Percentiles rank a stretch among this genome's conserved stretches.
These are phyloP conservation scores for Sporobolomyces phaffii DNA, from an alignment of 768 basidiomycete genomes.

Conservation along the genomic window DNA sequence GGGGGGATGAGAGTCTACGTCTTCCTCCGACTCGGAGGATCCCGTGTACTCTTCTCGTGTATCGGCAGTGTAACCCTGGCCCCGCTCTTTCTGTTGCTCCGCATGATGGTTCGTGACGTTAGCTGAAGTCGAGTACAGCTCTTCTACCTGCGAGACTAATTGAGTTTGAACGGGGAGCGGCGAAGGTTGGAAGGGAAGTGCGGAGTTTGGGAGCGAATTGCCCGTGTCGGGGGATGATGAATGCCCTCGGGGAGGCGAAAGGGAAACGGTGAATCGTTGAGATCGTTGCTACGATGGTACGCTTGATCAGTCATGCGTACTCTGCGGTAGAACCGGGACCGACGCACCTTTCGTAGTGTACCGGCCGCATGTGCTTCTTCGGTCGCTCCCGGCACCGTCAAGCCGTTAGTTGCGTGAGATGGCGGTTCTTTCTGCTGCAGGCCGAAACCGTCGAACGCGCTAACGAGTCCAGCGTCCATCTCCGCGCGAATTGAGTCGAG, in stretches of 20 bases:
- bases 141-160: background rate
- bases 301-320: background rate
- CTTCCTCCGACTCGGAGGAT: background rate
- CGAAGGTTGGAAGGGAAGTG: background rate
- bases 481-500: too few species aligned
- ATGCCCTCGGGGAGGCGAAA: background rate
- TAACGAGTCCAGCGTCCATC: background rate
- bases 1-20: too few species aligned
- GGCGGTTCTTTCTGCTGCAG: background rate
- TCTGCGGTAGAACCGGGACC: background rate
- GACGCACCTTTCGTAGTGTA: background rate
- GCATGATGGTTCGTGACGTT: background rate
- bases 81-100: background rate
- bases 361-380: background rate
- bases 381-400: background rate
- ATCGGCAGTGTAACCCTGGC: too few species aligned
- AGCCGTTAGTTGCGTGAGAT: background rate
- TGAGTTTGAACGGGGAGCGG: background rate
- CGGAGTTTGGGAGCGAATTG: background rate
- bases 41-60: conserved; percentile 4
- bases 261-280: background rate
- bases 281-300: conserved; percentile 4
- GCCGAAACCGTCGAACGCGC: background rate
- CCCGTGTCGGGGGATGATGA: background rate
- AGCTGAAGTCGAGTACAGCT: background rate